Percentiles rank a stretch among this genome's conserved stretches.
These are phyloP conservation scores for Annulohypoxylon stygium DNA, from an alignment of 495 filamentous ascomycete genomes.

Conservation along the genomic window DNA sequence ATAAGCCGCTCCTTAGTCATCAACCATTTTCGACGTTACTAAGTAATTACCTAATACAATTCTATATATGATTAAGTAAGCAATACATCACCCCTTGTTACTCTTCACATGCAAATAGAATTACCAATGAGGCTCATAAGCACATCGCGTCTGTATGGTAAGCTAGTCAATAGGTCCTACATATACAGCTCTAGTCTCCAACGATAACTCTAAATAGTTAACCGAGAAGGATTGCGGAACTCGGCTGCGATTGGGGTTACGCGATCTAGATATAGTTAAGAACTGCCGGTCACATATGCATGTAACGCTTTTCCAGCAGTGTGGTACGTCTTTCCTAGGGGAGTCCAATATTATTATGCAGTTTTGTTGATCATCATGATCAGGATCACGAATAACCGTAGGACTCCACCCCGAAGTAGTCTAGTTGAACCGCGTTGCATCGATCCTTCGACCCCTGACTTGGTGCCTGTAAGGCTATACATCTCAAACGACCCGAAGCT, in stretches of 20 bases:
- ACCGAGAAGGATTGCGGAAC: background rate
- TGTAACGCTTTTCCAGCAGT: background rate
- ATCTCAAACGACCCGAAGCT: background rate
- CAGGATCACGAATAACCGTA: slow-evolving; percentile 8
- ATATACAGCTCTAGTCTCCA: background rate
- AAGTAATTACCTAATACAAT: background rate
- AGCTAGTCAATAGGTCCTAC: background rate
- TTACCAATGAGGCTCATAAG: background rate
- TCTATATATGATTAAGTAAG: background rate
- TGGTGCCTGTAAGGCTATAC: background rate
- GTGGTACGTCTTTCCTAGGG: background rate
- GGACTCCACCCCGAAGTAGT: background rate
- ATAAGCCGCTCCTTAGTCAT: no score
- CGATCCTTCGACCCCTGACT: slow-evolving; percentile 5
- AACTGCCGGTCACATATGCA: background rate
- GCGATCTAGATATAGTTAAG: slow-evolving; percentile 10
- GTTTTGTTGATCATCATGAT: slow-evolving; percentile 16
- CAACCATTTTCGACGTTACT: background rate
- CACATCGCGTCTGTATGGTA: background rate
- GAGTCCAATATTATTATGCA: background rate
- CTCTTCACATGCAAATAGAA: background rate
- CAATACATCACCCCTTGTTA: background rate
- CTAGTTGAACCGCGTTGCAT: background rate
- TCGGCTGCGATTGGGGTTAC: slow-evolving; percentile 6
- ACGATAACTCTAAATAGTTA: background rate